Evolutionary conservation across 2,329 filamentous ascomycete genomes (phyloP).

Genomic region (Scedosporium boydii): DNA sequence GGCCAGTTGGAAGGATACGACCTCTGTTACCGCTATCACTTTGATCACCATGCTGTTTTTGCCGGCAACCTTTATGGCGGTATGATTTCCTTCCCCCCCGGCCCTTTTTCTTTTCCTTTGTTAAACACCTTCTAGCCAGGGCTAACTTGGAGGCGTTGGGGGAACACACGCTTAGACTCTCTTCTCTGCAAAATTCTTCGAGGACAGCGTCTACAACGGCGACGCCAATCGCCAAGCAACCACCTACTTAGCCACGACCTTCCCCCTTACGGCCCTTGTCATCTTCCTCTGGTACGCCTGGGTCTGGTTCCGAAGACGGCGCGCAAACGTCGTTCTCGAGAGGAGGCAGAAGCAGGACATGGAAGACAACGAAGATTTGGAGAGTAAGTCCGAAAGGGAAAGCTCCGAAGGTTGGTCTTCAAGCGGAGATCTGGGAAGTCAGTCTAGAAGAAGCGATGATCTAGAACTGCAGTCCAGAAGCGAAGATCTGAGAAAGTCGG

Average conservation of each 20-base stretch:
- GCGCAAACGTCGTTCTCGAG: background rate
- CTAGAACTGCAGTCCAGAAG: too few relatives aligned
- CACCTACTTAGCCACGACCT: background rate
- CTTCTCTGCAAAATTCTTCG: background rate
- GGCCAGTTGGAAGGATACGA: constrained; percentile 13
- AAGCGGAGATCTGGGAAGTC: too few relatives aligned
- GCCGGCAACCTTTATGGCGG: constrained; percentile 3
- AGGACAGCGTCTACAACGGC: background rate
- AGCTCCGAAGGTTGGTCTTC: too few relatives aligned
- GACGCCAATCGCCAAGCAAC: background rate
- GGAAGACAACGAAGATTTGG: background rate
- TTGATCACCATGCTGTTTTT: constrained; percentile 8
- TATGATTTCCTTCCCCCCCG: background rate
- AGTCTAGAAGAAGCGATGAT: too few relatives aligned
- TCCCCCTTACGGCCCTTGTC: background rate
- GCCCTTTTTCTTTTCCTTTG: background rate
- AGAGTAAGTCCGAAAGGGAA: background rate
- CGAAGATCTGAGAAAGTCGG: too few relatives aligned
- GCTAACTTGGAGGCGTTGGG: background rate
- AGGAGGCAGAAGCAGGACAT: background rate
- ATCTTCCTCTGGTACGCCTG: background rate
- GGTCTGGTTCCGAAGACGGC: background rate
- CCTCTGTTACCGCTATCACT: constrained; percentile 7
- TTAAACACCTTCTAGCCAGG: background rate
- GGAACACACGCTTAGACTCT: background rate